Base-by-base conservation (phyloP, 2,329 filamentous ascomycete genomes). In the Daldinia sp. region DNA sequence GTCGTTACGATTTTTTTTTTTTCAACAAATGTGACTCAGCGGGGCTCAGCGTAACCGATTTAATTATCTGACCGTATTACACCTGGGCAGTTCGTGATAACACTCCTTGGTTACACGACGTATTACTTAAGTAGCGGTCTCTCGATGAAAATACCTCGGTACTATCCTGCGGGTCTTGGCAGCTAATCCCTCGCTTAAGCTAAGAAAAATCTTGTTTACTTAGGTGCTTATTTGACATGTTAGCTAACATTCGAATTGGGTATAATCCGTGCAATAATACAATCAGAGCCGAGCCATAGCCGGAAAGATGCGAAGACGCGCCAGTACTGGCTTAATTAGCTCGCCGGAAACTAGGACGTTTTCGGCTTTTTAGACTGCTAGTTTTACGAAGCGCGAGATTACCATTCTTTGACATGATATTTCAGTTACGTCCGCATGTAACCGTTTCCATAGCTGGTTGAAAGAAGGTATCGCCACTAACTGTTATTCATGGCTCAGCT, bases 401-500 rank as follows among this genome's bases (percentile, higher is more conserved):
- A 30, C 37, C 32, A 25, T 30, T 39, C 64, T 60, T 62, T 64
- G 61, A 61, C 34, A 59, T 41, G 49, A 48, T 54, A 41, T 45
- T 51, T 50, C 49, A 55, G 27, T 50, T 47, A 58, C 61, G 15
- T 54, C 58, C 57, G 61, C 25, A 64, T 59, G 51, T 64, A 64
- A 23, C 57, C 57, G 45, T 25, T 59, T 61, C 10, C 17, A 49
- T 21, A 10, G 23, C 30, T 21, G 19, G 49, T 50, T 56, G 39
- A 47, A 37, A 32, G 48, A 39, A 25, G 17, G 23, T 11, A 61
- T 64, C 23, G 61, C 61, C 61, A 64, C 64, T 8, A 39, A 37
- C 11, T 41, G n/a, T n/a, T 39, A 56, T 55, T 54, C 54, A 35
- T 52, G 49, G 43, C 49, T 67, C 58, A 67, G 64, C 61, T 55